Evolutionary conservation across 805 yeast species (phyloP).

Genomic region (Candida coleopterorum): DNA sequence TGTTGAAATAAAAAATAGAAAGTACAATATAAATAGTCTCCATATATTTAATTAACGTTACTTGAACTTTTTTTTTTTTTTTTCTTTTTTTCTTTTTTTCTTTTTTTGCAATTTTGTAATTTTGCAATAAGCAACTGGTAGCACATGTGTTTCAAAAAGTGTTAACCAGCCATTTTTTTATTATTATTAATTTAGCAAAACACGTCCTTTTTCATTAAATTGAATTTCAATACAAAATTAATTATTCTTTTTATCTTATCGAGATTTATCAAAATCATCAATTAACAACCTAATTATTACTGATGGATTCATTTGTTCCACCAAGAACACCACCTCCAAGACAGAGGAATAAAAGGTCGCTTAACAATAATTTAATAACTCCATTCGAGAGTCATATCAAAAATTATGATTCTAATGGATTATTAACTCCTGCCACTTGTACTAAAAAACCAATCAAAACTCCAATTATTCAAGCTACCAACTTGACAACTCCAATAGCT

Average conservation of each 20-base stretch:
- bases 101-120: too few species aligned
- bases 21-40: conserved; percentile 23
- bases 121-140: neutral
- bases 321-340: conserved; percentile 14
- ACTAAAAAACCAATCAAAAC: conserved; percentile 5
- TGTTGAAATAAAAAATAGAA: conserved; percentile 14
- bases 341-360: conserved; percentile 1
- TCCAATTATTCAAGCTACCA: neutral
- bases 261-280: neutral
- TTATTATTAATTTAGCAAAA: neutral
- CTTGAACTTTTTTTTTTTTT: too few species aligned
- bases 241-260: too few species aligned
- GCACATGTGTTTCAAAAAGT: neutral
- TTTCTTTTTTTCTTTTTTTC: too few species aligned
- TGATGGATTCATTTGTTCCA: neutral
- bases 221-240: too few species aligned
- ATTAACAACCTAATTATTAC: neutral
- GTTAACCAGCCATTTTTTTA: neutral
- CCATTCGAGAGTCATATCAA: conserved; percentile 1
- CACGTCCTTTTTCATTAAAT: too few species aligned
- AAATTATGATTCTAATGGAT: too few species aligned
- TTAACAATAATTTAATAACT: neutral
- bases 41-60: conserved; percentile 14
- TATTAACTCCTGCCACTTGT: conserved; percentile 6
- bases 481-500: conserved; percentile 2